These are phyloP conservation scores for Phytophthora crassamura DNA, from an alignment of 352 stramenopile species.

Conservation along the genomic window DNA sequence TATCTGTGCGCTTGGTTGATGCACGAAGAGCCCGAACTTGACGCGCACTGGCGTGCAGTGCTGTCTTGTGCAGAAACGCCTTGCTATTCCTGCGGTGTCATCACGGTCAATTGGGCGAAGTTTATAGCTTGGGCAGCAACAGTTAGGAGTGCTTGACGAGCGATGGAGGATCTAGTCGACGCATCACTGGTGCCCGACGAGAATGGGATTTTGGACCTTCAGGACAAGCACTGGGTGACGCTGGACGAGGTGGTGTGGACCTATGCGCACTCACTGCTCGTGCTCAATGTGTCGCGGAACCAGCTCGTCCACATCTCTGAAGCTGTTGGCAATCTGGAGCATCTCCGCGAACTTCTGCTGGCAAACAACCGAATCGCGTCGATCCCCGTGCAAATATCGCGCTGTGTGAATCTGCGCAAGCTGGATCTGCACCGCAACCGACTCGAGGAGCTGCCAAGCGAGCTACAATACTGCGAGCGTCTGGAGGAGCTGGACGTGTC, in stretches of 20 bases:
- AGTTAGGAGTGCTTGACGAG: background rate
- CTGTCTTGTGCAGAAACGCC: no score
- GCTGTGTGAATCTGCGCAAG: slow-evolving; percentile 71
- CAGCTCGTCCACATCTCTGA: slow-evolving; percentile 69
- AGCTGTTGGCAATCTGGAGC: slow-evolving; percentile 65
- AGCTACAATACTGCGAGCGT: slow-evolving; percentile 73
- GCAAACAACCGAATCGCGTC: slow-evolving; percentile 64
- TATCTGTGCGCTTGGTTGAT: no score
- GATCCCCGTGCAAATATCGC: slow-evolving; percentile 61
- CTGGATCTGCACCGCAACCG: slow-evolving; percentile 75
- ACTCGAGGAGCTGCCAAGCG: slow-evolving; percentile 62
- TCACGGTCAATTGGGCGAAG: no score
- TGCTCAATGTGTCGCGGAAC: slow-evolving; percentile 77
- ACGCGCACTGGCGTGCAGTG: no score
- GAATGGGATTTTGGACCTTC: slow-evolving; percentile 75
- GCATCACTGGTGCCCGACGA: slow-evolving; percentile 64
- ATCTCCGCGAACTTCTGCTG: slow-evolving; percentile 70
- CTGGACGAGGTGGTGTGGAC: slow-evolving; percentile 84
- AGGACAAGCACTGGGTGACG: slow-evolving; percentile 83
- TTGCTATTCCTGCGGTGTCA: no score
- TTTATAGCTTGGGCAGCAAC: no score
- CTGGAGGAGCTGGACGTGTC: slow-evolving; percentile 73
- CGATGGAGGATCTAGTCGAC: slow-evolving; percentile 83
- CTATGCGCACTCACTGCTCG: slow-evolving; percentile 63
- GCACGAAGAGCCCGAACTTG: no score